Base-by-base conservation (phyloP, 2,329 filamentous ascomycete species). In the Colletotrichum sojae region DNA sequence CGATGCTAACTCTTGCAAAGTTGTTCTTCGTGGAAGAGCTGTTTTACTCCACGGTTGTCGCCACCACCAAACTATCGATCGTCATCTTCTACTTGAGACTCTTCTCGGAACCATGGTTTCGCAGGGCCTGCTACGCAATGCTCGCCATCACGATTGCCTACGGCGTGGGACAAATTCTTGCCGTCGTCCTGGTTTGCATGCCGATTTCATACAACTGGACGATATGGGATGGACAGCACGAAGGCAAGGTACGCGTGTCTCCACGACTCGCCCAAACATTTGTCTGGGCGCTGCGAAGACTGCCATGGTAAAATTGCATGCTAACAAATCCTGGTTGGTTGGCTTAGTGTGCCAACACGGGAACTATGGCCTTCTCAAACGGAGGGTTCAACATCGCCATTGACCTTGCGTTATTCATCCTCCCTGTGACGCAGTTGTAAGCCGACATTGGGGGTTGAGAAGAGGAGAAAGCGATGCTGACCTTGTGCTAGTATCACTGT, bases 401-500 rank as follows among this genome's bases (percentile, higher is more conserved):
- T 13, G 65, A 68, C n/a, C 27, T 68, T 0, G 8, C 18, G 20
- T 48, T 68, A 5, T 63, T 64, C 9, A 15, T 68, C 31, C n/a
- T 68, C 6, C 65, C 65, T 3, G 60, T 68, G 2, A 68, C 65
- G 5, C 65, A 68, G 6, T 68, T 68, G 65, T 64, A 54, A 54
- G 65, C 43, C 10, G n/a, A 31, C 27, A 2, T 9, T 31, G 8
- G 9, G 3, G 27, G 8, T 8, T 25, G 22, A 10, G 27, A 9
- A 8, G 27, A 31, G 27, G 9, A 31, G 8, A 31, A 31, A 9
- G 39, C 10, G 20, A 15, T 4, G 13, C 18, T 13, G 12, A 36
- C 8, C 27, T 12, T 12, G 18, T 40, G 10, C 2, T 27, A 16
- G 22, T 16, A 59, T 68, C 13, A 58, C 12, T 6, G 60, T 68